These are phyloP conservation scores for Aspergillus heteromorphus DNA, from an alignment of 495 filamentous ascomycete genomes.

Conservation along the genomic window DNA sequence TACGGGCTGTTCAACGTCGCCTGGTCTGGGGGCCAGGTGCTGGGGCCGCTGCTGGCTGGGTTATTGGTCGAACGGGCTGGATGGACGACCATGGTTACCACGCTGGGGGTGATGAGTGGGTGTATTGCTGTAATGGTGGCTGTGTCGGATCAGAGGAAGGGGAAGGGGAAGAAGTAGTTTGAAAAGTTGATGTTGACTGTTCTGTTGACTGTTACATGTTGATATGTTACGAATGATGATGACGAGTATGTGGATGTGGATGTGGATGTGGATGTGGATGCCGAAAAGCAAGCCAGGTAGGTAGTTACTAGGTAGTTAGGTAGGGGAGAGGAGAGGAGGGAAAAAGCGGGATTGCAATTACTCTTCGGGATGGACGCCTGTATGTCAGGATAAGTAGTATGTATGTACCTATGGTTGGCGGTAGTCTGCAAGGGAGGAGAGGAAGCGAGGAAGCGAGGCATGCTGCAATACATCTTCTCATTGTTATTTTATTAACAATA, in stretches of 20 bases:
- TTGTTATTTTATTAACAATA: no score
- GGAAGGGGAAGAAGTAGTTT: background rate
- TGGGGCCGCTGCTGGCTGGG: slow-evolving; percentile 54
- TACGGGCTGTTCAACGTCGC: slow-evolving; percentile 58
- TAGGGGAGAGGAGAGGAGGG: no score
- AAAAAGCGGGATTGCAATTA: no score
- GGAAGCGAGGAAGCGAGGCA: background rate
- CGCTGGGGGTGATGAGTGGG: slow-evolving; percentile 28
- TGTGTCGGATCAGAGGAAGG: slow-evolving; percentile 3
- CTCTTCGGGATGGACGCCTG: no score
- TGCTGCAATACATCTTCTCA: no score
- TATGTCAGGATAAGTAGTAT: no score
- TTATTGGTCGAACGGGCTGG: slow-evolving; percentile 28
- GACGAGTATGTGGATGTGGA: no score
- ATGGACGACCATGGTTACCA: slow-evolving; percentile 36
- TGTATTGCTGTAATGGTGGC: slow-evolving; percentile 20
- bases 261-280: no score
- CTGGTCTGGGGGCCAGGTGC: slow-evolving; percentile 55
- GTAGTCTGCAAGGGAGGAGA: background rate
- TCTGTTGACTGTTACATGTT: background rate
- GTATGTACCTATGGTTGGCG: no score
- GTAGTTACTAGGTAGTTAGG: no score
- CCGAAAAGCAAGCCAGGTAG: no score
- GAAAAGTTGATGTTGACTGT: background rate
- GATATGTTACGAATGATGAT: background rate